Evolutionary conservation across 176 grass and related monocot genomes (phyloP), one percentile per base, ranked within the genome.

Genomic region (Carex scoparia): DNA sequence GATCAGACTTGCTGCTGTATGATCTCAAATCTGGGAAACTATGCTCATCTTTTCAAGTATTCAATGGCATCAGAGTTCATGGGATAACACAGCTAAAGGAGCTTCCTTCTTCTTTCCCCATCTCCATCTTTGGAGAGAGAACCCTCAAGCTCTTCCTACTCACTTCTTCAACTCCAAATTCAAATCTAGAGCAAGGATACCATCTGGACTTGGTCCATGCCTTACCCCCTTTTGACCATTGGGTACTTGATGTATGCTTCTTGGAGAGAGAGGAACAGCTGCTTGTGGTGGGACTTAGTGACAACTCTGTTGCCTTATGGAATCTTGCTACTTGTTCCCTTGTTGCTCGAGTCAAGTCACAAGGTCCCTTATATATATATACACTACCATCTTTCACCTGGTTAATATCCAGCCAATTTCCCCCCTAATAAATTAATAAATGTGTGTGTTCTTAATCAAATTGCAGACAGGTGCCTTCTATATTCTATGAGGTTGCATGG

Each of bases 401-500:
- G 8, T 49, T 10, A 49, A 49, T 49, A 49, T 8, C 9, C 48
- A 49, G 48, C 1, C 48, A 49, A 49, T 1, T 49, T 49, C 48
- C 9, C 9, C 48, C 1, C 48, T 49, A 49, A 49, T 49, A 49
- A 49, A 10, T 49, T 49, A 49, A 49, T 49, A 49, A 49, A 49
- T 49, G 48, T 49, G 9, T 10, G 9, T 10, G 8, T 2, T 10
- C 48, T 49, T 49, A 49, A 49, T 49, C 48, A 49, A 49, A 10
- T 10, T 6, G 2, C 48, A 49, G 48, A 98, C 49, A 87, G 87
- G 63, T 98, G 93, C n/a, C 93, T 98, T 84, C 61, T 98, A 2
- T 98, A 95, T 74, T 98, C 93, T 2, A 92, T 98, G 95, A 88
- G 91, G 31, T 83, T 95, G 88, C 94, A 91, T 84, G 91, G 93